Evolutionary conservation across 2,329 filamentous ascomycete genomes (phyloP), one percentile per base, ranked within the genome.

Genomic region (Pleochaeta shiraiana): DNA sequence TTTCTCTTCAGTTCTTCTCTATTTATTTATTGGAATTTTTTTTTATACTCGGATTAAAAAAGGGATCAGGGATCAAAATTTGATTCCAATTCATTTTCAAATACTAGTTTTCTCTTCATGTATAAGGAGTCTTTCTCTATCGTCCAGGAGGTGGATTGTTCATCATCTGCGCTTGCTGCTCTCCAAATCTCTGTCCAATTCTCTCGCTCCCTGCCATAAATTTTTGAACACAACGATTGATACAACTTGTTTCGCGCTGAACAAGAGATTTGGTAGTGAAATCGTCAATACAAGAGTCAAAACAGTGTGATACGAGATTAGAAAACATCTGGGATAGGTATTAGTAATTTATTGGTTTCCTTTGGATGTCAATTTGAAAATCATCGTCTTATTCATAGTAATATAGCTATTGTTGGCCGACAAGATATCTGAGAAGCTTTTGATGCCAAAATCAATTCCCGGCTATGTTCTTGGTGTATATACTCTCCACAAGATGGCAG

Each of bases 251-350:
- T 78, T 98, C 93, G 74, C 89, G 86, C 70, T 85, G 82, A 68
- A 88, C 86, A 69, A 98, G 83, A 61, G 90, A 88, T 79, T 97
- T 97, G 78, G 90, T 95, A 73, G 91, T 95, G 83, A 98, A 98
- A 81, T 97, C 91, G 77, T 91, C 92, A 77, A 98, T 84, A 81
- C 93, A 98, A 77, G 93, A 87, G 75, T 89, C 86, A 82, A 98
- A 98, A 83, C 93, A 98, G 77, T 86, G 83, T 75, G 90, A 86
- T 71, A 90, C 87, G 64, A 88, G 81, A 77, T 83, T 85, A 72
- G 77, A 78, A 72, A 82, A 82, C 75, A 83, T 77, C 80, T 83
- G 69, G 67, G 16, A 33, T 21, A 34, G 21, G 33, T 1, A 16
- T 33, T 30, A 57, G 28, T 43, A 43, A 19, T n/a, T 3, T 4